Conservation (phyloP, 805 yeast genomes). For the Candida awuae region DNA sequence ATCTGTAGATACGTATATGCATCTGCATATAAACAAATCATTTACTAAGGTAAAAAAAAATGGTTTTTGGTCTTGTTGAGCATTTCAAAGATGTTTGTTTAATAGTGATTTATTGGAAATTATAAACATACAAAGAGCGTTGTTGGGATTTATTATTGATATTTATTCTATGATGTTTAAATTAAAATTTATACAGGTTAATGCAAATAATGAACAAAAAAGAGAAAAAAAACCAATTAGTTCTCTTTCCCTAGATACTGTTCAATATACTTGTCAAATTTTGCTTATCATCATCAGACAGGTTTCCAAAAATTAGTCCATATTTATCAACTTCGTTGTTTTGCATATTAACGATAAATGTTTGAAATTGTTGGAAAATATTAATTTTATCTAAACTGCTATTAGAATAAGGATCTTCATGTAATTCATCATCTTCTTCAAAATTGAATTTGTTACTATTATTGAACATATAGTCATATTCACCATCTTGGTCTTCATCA, state of each 20-base stretch:
- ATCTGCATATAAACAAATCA: no score
- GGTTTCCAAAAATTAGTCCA: slow-evolving; percentile 15
- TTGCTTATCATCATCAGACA: slow-evolving; percentile 21
- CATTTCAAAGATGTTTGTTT: no score
- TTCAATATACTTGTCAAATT: slow-evolving; percentile 12
- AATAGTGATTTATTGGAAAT: no score
- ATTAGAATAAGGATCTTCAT: slow-evolving; percentile 74
- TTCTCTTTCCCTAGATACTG: slow-evolving; percentile 1
- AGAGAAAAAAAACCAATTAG: neutral
- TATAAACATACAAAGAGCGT: no score
- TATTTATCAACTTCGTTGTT: slow-evolving; percentile 33
- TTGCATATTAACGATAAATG: slow-evolving; percentile 42
- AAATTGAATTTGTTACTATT: slow-evolving; percentile 25
- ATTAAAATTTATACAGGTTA: neutral
- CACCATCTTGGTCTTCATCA: slow-evolving; percentile 23
- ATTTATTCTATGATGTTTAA: no score
- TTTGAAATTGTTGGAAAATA: slow-evolving; percentile 58
- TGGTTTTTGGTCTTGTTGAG: no score
- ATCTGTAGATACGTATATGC: no score
- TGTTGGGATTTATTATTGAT: no score
- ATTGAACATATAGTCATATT: slow-evolving; percentile 31
- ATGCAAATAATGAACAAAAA: neutral
- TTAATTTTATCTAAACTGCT: slow-evolving; percentile 74
- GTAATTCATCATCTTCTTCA: slow-evolving; percentile 64
- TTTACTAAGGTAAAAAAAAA: no score